phyloP scores from a whole-genome alignment of 2,329 filamentous ascomycete species.

The Calycina marina region DNA sequence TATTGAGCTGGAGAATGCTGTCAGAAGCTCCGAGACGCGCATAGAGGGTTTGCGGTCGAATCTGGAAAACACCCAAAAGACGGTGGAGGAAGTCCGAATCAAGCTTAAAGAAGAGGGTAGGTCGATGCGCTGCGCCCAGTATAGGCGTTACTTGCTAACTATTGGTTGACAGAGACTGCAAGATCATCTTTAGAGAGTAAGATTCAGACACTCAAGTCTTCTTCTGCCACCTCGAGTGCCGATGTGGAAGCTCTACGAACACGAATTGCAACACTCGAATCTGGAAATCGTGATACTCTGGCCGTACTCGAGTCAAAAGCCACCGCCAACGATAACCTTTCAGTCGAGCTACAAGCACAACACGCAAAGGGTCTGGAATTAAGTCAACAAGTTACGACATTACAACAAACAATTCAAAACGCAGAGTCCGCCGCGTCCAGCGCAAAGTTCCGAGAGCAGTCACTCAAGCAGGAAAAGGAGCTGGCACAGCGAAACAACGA shows the following conservation, averaged over 20 bases:
- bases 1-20: constrained; percentile 84
- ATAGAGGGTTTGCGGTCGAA: constrained; percentile 68
- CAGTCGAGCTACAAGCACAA: constrained; percentile 74
- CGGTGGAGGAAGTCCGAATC: constrained; percentile 66
- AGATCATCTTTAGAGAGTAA: constrained; percentile 68
- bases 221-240: constrained; percentile 57
- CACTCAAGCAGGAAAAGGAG: constrained; percentile 78
- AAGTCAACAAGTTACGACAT: constrained; percentile 62
- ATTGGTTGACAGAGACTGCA: constrained; percentile 47
- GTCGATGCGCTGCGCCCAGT: constrained; percentile 10
- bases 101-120: constrained; percentile 74
- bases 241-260: constrained; percentile 65
- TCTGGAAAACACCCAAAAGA: constrained; percentile 69
- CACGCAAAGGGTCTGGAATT: constrained; percentile 80
- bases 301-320: constrained; percentile 83
- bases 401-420: constrained; percentile 74
- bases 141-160: constrained; percentile 7
- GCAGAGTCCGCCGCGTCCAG: constrained; percentile 67
- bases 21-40: constrained; percentile 70
- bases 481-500: constrained; percentile 80
- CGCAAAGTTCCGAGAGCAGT: constrained; percentile 82
- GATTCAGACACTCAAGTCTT: constrained; percentile 62
- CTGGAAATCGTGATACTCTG: constrained; percentile 81
- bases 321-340: constrained; percentile 69
- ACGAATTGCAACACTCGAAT: constrained; percentile 75